phyloP scores from a whole-genome alignment of 176 grass and related monocot genomes.

The Guadua angustifolia region DNA sequence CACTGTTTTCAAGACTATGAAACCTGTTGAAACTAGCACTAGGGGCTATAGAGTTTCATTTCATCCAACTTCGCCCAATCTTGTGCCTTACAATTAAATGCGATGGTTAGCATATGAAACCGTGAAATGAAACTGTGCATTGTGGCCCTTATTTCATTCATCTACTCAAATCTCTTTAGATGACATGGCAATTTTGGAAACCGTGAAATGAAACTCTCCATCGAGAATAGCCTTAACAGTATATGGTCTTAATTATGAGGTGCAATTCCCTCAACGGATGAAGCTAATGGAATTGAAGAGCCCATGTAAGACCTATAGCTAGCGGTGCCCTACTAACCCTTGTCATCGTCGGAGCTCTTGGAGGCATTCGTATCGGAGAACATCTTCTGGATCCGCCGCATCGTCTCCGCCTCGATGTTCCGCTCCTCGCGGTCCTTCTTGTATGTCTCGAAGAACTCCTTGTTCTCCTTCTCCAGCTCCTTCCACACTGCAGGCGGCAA shows the following conservation, averaged over 20 bases:
- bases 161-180: too few species aligned
- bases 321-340: background rate
- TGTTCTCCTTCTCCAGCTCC: conserved; percentile 92
- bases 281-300: background rate
- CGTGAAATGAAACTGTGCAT: too few species aligned
- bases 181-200: too few species aligned
- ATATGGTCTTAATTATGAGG: background rate
- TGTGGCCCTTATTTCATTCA: too few species aligned
- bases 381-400: conserved; percentile 66
- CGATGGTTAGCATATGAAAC: too few species aligned
- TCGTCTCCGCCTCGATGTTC: conserved; percentile 57
- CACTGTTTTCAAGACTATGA: too few species aligned
- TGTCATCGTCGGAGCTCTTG: conserved; percentile 51
- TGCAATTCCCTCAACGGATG: background rate
- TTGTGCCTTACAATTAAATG: too few species aligned
- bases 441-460: conserved; percentile 77
- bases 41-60: too few species aligned
- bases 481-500: conserved; percentile 59
- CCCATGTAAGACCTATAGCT: background rate
- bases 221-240: too few species aligned
- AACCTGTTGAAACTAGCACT: too few species aligned
- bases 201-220: too few species aligned
- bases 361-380: conserved; percentile 51
- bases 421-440: conserved; percentile 51
- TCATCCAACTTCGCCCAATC: too few species aligned